Evolutionary conservation across 345 rosid species (phyloP).

Genomic region (Rhodamnia rubescens): DNA sequence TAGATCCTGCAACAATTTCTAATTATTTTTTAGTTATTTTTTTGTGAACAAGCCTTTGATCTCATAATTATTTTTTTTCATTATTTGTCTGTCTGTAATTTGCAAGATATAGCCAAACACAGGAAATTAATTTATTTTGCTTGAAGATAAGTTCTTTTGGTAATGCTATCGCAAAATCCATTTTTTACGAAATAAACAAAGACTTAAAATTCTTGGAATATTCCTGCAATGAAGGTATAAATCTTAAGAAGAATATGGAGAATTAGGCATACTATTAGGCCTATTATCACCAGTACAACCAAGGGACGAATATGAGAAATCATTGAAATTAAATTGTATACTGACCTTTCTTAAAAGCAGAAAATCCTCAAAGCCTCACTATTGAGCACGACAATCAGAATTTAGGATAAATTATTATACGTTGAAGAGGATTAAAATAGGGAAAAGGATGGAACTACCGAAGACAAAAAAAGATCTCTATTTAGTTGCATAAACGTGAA

Average conservation of each 20-base stretch:
- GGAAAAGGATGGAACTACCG: background rate
- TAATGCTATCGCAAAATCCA: background rate
- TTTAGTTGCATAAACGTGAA: background rate
- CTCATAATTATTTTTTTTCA: background rate
- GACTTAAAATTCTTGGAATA: background rate
- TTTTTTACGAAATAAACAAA: background rate
- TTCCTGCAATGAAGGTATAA: background rate
- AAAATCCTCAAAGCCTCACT: background rate
- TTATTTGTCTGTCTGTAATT: background rate
- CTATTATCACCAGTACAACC: background rate
- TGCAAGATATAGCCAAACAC: background rate
- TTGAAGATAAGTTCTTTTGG: background rate
- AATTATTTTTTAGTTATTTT: too few relatives aligned
- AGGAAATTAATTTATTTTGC: background rate
- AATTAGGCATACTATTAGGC: background rate
- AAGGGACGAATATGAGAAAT: background rate
- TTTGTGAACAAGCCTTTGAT: too few relatives aligned
- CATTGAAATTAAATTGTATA: background rate
- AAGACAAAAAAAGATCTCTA: background rate
- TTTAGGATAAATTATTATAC: background rate
- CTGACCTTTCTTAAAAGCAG: background rate
- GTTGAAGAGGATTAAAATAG: background rate
- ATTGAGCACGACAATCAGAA: slow-evolving; percentile 4
- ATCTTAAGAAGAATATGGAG: background rate
- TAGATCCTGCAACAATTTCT: too few relatives aligned